Conservation (phyloP, 352 stramenopile genomes). For the Nothophytophthora sp. region DNA sequence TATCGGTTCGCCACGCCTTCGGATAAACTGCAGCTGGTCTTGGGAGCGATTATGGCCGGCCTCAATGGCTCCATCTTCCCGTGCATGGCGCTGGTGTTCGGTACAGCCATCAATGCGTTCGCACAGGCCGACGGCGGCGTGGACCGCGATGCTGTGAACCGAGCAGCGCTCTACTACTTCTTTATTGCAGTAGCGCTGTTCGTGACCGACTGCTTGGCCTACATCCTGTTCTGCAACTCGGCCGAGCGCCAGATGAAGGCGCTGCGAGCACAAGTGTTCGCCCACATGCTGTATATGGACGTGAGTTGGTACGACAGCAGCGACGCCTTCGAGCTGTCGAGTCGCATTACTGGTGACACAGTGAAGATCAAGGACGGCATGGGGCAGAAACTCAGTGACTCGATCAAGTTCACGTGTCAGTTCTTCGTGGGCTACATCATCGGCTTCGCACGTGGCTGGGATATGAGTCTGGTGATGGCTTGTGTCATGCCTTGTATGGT, state of each 20-base stretch:
- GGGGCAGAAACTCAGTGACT: constrained; percentile 41
- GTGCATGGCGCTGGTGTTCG: constrained; percentile 48
- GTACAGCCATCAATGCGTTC: constrained; percentile 33
- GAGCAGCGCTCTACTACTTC: constrained; percentile 25
- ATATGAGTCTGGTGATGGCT: constrained; percentile 44
- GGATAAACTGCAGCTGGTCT: constrained; percentile 29
- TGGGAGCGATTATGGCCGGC: constrained; percentile 23
- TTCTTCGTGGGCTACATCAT: constrained; percentile 41
- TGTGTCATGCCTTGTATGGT: constrained; percentile 35
- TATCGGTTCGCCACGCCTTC: constrained; percentile 38
- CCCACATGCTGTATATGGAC: constrained; percentile 44
- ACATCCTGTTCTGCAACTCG: constrained; percentile 31
- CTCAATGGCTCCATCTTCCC: constrained; percentile 42
- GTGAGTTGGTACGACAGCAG: constrained; percentile 49
- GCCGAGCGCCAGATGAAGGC: constrained; percentile 45
- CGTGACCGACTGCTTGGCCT: constrained; percentile 32
- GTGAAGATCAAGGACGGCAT: constrained; percentile 54
- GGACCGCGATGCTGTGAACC: constrained; percentile 26
- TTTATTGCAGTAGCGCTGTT: constrained; percentile 40
- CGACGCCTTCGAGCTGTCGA: constrained; percentile 32
- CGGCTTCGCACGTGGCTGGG: constrained; percentile 40
- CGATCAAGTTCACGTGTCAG: constrained; percentile 30
- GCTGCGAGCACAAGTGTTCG: constrained; percentile 29
- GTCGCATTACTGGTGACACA: constrained; percentile 32
- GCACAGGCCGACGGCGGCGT: constrained; percentile 14